A percentile compares a stretch with the other conserved stretches of the same genome.
Conservation (phyloP, 164 flowering plant species). For the Magnolia kwangsiensis region DNA sequence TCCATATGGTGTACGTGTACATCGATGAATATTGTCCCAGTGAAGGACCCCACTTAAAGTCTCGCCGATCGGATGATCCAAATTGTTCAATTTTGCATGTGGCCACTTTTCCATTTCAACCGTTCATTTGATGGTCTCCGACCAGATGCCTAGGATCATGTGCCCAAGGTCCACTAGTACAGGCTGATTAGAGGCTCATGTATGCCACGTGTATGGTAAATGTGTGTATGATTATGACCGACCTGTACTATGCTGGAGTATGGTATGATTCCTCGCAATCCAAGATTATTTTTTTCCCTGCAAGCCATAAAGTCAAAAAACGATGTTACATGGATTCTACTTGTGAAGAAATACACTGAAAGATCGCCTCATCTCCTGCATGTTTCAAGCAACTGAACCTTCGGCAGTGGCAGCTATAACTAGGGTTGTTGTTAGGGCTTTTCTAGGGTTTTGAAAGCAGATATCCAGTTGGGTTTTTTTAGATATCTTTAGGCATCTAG, state of each 20-base stretch:
- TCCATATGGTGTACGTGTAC: neutral
- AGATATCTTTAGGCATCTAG: conserved; percentile 10
- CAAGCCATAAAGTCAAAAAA: conserved; percentile 20
- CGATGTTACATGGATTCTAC: conserved; percentile 15
- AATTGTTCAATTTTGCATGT: too few species aligned
- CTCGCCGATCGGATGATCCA: too few species aligned
- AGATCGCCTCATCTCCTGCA: conserved; percentile 24
- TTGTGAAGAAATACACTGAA: conserved; percentile 15
- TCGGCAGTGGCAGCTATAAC: conserved; percentile 9
- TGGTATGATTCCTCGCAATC: neutral
- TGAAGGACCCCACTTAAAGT: neutral
- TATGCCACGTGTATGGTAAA: too few species aligned
- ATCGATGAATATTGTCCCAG: neutral
- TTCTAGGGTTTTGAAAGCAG: neutral
- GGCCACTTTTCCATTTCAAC: too few species aligned
- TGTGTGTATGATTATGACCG: neutral
- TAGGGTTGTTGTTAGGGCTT: conserved; percentile 20
- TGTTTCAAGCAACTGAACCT: conserved; percentile 25
- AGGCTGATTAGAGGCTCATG: too few species aligned
- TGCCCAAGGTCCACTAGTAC: too few species aligned
- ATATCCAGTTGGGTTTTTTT: neutral
- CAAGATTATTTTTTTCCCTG: neutral
- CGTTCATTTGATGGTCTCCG: too few species aligned
- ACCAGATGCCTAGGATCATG: too few species aligned
- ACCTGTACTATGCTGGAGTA: neutral